phyloP scores from a whole-genome alignment of 2,329 filamentous ascomycete genomes.

The Malbranchea zuffiana region DNA sequence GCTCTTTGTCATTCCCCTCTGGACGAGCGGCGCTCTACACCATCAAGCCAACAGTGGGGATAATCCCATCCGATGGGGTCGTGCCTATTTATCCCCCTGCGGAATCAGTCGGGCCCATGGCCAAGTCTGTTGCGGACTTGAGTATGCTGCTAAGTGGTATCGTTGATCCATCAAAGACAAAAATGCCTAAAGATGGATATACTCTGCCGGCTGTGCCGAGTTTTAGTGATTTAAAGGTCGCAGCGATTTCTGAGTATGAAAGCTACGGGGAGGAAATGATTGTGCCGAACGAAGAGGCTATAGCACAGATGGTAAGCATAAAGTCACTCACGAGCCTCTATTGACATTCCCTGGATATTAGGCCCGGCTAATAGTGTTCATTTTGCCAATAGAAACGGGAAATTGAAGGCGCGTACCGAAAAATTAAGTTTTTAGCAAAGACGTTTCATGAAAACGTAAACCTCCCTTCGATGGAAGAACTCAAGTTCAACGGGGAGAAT shows the following conservation, averaged over 20 bases:
- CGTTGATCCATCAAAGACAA: no score
- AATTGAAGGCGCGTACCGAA: slow-evolving; percentile 6
- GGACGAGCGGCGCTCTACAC: slow-evolving; percentile 25
- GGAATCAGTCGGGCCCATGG: slow-evolving; percentile 5
- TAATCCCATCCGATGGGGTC: slow-evolving; percentile 23
- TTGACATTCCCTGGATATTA: no score
- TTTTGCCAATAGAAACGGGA: slow-evolving; percentile 5
- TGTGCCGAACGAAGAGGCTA: slow-evolving; percentile 10
- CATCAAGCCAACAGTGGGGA: slow-evolving; percentile 24
- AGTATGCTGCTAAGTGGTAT: background rate
- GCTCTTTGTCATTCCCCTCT: slow-evolving; percentile 24
- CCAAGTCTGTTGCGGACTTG: slow-evolving; percentile 3
- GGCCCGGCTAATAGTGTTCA: no score
- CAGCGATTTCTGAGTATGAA: no score
- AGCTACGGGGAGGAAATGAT: slow-evolving; percentile 6
- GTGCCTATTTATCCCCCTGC: slow-evolving; percentile 17
- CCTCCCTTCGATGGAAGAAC: slow-evolving; percentile 5
- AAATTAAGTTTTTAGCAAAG: slow-evolving; percentile 9
- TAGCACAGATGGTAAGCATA: slow-evolving; percentile 7
- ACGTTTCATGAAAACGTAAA: slow-evolving; percentile 9
- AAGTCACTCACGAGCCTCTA: background rate
- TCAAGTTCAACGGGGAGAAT: slow-evolving; percentile 7
- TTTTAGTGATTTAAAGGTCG: no score
- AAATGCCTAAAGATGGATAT: no score
- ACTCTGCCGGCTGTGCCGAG: no score